Evolutionary conservation across 257 asterid species (phyloP).

Genomic region (Solanum chmielewskii): DNA sequence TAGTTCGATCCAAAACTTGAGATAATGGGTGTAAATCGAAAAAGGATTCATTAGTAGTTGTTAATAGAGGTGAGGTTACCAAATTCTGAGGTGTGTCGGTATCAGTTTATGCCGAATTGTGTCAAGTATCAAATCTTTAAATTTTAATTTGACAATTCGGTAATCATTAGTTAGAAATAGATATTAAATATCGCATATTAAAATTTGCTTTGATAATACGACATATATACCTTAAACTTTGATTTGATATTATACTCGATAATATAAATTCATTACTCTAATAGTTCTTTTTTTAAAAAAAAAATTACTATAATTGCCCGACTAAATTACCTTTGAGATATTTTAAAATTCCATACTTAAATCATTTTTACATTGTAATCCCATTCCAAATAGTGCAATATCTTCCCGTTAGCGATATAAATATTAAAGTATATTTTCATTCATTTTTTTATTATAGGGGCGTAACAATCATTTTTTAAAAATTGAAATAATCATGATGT

Average conservation of each 20-base stretch:
- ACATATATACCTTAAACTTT: no score
- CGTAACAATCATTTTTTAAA: neutral
- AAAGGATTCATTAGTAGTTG: no score
- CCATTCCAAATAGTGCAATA: neutral
- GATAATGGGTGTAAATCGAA: no score
- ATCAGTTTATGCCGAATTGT: neutral
- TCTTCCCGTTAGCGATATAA: neutral
- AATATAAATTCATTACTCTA: neutral
- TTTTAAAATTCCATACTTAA: no score
- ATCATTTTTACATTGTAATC: neutral
- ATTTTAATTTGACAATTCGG: neutral
- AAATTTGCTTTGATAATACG: no score
- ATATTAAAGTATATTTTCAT: neutral
- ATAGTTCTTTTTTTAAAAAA: no score
- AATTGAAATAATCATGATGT: neutral
- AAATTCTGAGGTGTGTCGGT: no score
- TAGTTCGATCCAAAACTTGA: no score
- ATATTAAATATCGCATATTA: no score
- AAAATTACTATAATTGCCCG: no score
- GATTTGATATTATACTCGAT: neutral
- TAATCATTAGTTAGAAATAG: neutral
- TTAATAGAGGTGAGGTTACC: no score
- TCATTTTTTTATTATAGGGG: neutral
- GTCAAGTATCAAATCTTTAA: neutral
- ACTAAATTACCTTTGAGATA: neutral